Conservation (phyloP, 805 yeast species). For the Saturnispora hagleri region DNA sequence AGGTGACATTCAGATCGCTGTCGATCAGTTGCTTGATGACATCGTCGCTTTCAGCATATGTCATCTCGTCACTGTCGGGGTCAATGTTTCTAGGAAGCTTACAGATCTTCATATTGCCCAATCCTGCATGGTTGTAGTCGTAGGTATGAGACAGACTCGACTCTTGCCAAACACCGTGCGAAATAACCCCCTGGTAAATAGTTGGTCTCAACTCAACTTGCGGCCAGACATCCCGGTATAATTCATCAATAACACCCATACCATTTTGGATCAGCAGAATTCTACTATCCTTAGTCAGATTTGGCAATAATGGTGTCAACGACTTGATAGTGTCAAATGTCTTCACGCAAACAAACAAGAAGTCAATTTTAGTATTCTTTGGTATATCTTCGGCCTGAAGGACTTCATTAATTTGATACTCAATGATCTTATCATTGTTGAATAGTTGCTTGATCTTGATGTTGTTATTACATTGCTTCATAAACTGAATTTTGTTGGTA, state of each 20-base stretch:
- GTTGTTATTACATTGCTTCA: conserved; percentile 15
- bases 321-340: conserved; percentile 67
- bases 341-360: conserved; percentile 67
- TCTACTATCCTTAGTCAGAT: conserved; percentile 42
- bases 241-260: conserved; percentile 55
- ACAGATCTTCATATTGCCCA: conserved; percentile 54
- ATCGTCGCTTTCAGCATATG: conserved; percentile 2
- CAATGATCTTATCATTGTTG: conserved; percentile 12
- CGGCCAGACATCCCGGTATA: conserved; percentile 50
- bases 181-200: conserved; percentile 64
- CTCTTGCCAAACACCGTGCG: conserved; percentile 69
- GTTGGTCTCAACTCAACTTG: conserved; percentile 38
- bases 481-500: conserved; percentile 15
- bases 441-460: conserved; percentile 20
- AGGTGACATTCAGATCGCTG: conserved; percentile 25
- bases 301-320: conserved; percentile 41
- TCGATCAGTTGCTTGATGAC: conserved; percentile 19
- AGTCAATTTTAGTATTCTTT: conserved; percentile 16
- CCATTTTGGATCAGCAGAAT: conserved; percentile 78
- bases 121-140: conserved; percentile 59
- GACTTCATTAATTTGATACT: conserved; percentile 15
- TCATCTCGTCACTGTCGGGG: neutral
- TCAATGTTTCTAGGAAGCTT: conserved; percentile 36
- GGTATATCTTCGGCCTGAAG: conserved; percentile 14
- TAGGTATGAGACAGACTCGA: conserved; percentile 25